Base-by-base conservation (phyloP, 208 protist genomes). In the Trichomonas gallinae region DNA sequence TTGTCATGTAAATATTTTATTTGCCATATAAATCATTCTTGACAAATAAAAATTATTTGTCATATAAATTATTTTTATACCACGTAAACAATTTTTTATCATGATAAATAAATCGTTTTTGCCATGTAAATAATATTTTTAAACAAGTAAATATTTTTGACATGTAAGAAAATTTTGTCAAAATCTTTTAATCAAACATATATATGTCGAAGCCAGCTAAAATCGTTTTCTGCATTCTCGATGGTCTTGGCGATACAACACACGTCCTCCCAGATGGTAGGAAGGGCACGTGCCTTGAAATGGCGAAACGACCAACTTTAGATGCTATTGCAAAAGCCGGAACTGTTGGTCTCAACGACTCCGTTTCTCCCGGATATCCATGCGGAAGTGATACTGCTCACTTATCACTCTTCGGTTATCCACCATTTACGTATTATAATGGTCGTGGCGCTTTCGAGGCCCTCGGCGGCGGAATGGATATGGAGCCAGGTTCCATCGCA, bases 361-460 rank as follows among this genome's bases (percentile, higher is more conserved):
- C 93, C 17, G 48, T 96, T 58, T 63, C 93, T 44, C 93, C 93
- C 8, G 93, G 93, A 21, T 49, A 46, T n/a, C 48, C 93, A 83
- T 96, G 93, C 34, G 93, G 93, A 26, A 85, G 51, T 83, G 93
- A 96, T 44, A 96, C 93, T 46, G 93, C 93, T 9, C 93, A 96
- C 34, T 48, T 96, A 34, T 83, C 49, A 10, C 34, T 96, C 0
- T 96, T 96, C 34, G 93, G 93, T n/a, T 63, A 63, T 83, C 51
- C 48, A 11, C 93, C 93, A 48, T 96, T 96, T 17, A 96, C 13
- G 36, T 96, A 83, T 96, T 96, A 96, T 34, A 96, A 96, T 36
- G 93, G 93, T 17, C 93, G 93, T 31, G 93, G 93, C 9, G 63
- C 63, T 45, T 83, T 96, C 36, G 93, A 96, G 45, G 93, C 93